phyloP scores from a whole-genome alignment of 371 early-diverging fungal genomes.

The Saksenaea oblongispora region DNA sequence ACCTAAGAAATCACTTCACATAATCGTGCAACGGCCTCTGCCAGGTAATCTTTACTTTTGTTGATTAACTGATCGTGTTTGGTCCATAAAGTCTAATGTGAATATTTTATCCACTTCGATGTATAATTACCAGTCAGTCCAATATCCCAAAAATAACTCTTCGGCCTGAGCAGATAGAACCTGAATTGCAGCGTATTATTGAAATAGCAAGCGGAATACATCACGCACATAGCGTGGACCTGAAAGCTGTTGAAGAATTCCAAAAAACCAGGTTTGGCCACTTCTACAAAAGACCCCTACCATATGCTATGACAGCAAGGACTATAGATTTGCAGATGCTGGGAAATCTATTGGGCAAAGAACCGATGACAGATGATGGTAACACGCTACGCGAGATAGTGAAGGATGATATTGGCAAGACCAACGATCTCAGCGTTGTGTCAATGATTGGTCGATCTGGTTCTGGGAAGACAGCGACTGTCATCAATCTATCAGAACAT shows the following conservation, averaged over 20 bases:
- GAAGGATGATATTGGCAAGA: background rate
- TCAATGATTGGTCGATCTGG: conserved; percentile 22
- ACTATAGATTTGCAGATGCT: conserved; percentile 21
- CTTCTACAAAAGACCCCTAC: conserved; percentile 11
- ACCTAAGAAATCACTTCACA: no score
- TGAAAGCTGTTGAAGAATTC: conserved; percentile 11
- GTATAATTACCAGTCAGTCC: no score
- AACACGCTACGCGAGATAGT: background rate
- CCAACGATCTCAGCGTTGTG: conserved; percentile 10
- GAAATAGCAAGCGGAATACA: background rate
- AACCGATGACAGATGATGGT: conserved; percentile 12
- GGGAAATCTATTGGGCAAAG: conserved; percentile 17
- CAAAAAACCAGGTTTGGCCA: background rate
- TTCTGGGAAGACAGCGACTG: conserved; percentile 25
- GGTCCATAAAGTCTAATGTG: no score
- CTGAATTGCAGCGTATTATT: background rate
- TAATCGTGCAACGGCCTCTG: no score
- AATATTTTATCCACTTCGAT: no score
- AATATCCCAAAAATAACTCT: conserved; percentile 19
- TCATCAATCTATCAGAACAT: conserved; percentile 17
- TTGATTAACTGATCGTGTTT: no score
- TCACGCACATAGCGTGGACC: background rate
- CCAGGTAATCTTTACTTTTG: no score
- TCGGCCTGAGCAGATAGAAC: conserved; percentile 7
- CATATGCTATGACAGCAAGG: conserved; percentile 2